Base-by-base conservation (phyloP, 768 basidiomycete genomes). In the Butyriboletus loyo region DNA sequence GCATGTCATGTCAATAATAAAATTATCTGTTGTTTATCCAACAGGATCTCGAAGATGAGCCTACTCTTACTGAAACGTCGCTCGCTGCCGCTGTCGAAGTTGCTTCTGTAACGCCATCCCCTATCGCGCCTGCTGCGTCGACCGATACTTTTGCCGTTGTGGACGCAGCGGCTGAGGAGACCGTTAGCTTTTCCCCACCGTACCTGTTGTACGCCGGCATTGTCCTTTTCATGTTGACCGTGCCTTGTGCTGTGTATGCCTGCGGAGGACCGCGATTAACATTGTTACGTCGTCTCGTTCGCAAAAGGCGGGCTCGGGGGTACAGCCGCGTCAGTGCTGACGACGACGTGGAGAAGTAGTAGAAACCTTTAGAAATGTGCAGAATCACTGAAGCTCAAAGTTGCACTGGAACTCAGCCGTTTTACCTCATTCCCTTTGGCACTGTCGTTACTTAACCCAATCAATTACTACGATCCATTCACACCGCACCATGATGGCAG, bases 341-440 rank as follows among this genome's bases (percentile, higher is more conserved):
- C n/a, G 78, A 78, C 4, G 84, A 84, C 46, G 42, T 73, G 52
- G 77, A 79, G 69, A 77, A 80, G 71, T 81, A 45, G 71, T 81
- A 72, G 35, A 56, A 38, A 36, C 5, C 7, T 27, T 21, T 11
- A 13, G 32, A 22, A 34, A 28, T 17, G 15, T 28, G 5, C 38
- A 36, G 10, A 28, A 10, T 4, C 25, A 3, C n/a, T 32, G 6
- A 38, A 19, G 14, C 28, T 15, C 6, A 32, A 30, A 37, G 22
- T 37, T 24, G 30, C 22, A 38, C 28, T 30, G 19, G 19, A 24
- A 44, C 8, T 11, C 24, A 5, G 11, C 2, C 17, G 19, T 25
- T 22, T 9, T 35, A 17, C 13, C 31, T 7, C 50, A 24, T 17
- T 41, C 31, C 7, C 27, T 41, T 41, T 11, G 24, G 5, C 4